Evolutionary conservation across 139 green algal genomes (phyloP).

Genomic region (Chlamydomonas schloesseri): DNA sequence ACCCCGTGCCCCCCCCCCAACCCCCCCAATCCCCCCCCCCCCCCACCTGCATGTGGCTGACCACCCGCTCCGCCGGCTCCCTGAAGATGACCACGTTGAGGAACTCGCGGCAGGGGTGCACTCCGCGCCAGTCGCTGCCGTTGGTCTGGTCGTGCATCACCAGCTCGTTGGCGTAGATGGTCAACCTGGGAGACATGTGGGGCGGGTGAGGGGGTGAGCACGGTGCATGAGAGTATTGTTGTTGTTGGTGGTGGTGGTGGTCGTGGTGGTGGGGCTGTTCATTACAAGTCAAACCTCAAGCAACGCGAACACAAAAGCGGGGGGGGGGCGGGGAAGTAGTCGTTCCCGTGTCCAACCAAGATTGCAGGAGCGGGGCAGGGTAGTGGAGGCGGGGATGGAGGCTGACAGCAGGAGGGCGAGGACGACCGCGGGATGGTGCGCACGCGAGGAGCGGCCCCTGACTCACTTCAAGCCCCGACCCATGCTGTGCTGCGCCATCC

Average conservation of each 20-base stretch:
- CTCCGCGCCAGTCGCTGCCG: constrained; percentile 1
- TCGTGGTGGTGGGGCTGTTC: too few species aligned
- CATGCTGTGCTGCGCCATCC: too few species aligned
- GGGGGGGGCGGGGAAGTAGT: too few species aligned
- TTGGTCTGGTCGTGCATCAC: constrained; percentile 44
- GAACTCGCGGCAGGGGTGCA: constrained; percentile 43
- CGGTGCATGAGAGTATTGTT: not conserved
- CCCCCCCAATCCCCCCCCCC: not conserved
- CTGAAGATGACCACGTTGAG: constrained; percentile 45
- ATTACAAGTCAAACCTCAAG: too few species aligned
- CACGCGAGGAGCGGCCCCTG: too few species aligned
- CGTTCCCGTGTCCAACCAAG: too few species aligned
- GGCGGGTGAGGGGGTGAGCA: not conserved
- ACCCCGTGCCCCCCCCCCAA: not conserved
- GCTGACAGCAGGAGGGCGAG: too few species aligned
- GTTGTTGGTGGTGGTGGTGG: not conserved
- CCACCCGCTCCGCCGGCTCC: constrained; percentile 9
- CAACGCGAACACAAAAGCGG: too few species aligned
- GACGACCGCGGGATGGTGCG: too few species aligned
- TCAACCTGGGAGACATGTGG: constrained; percentile 21
- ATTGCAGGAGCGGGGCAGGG: too few species aligned
- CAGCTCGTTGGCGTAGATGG: constrained; percentile 44
- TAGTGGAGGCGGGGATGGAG: too few species aligned
- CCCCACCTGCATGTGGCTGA: constrained; percentile 37
- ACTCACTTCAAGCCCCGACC: too few species aligned